A percentile compares a stretch with the other conserved stretches of the same genome.
These are phyloP conservation scores for Exophiala mesophila DNA, from an alignment of 2,329 filamentous ascomycete genomes.

Conservation along the genomic window DNA sequence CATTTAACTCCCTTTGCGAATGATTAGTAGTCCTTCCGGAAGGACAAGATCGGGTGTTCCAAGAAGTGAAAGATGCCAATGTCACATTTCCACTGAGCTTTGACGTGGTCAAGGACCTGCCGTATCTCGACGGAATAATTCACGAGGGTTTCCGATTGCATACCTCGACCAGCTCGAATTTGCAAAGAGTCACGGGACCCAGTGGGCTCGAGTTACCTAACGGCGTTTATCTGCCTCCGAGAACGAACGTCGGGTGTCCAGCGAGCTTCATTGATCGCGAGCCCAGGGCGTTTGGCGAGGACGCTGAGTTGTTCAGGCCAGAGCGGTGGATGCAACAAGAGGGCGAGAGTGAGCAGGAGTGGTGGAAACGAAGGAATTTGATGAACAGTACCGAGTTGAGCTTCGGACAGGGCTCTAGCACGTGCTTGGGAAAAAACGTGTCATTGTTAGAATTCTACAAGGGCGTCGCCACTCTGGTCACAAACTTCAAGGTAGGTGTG, in stretches of 20 bases:
- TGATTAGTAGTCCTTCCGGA: not conserved
- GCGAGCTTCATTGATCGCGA: constrained; percentile 41
- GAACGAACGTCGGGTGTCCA: constrained; percentile 42
- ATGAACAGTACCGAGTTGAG: not conserved
- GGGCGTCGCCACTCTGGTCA: not conserved
- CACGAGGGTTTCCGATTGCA: constrained; percentile 35
- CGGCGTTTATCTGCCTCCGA: constrained; percentile 32
- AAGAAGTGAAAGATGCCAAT: not conserved
- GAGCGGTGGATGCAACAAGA: constrained; percentile 24
- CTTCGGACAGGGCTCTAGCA: not conserved
- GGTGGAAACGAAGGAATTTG: not conserved
- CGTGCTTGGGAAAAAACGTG: not conserved
- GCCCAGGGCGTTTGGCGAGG: constrained; percentile 34
- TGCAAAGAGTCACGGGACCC: constrained; percentile 31
- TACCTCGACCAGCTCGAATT: constrained; percentile 29
- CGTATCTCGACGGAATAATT: constrained; percentile 1
- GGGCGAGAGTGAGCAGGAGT: constrained; percentile 1
- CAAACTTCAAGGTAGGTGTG: not conserved
- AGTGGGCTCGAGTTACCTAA: constrained; percentile 26
- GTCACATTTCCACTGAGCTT: not conserved
- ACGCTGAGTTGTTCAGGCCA: constrained; percentile 18
- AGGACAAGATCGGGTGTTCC: not conserved
- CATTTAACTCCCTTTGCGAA: too few relatives aligned
- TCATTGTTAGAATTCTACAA: constrained; percentile 2
- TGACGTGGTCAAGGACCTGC: not conserved